Base-by-base conservation (phyloP, 1,139 yeast species). In the Taphrina communis region DNA sequence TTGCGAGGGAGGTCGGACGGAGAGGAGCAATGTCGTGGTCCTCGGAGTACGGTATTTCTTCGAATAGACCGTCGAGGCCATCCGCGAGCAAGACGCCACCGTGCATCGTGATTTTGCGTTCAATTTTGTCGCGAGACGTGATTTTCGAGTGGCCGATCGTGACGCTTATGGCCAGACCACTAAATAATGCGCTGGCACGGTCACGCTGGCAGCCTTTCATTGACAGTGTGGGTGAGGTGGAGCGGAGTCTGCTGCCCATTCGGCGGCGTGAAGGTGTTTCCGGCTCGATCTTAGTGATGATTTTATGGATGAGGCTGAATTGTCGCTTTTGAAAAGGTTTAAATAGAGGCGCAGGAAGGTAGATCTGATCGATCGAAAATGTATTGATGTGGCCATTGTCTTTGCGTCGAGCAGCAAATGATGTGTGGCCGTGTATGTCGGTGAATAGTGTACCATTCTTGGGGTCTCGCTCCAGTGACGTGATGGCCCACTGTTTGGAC, bases 1-100 rank as follows among this genome's bases (percentile, higher is more conserved):
- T 19, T 21, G 38, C 58, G 14, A 9, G 35, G 4, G 50, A 9
- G 11, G 36, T 50, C 17, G 21, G 58, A 50, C 58, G 38, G 21
- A 51, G 58, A 7, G 57, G 57, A 2, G 58, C 66, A 41, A 61
- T 51, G 41, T 61, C 66, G 58, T 50, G 48, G 44, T 61, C 58
- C 11, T 61, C 58, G 11, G 51, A 61, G 58, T 48, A 61, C 21
- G 62, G 62, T 14, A 53, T 36, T 4, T 12, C 44, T 31, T 57
- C 58, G 39, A 57, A 65, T 31, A 66, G 35, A 12, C 51, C 42
- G 12, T 51, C 51, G 14, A 66, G 55, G 7, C 69, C 69, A 5
- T 44, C 41, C 14, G 36, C 55, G 39, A 66, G 38, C 31, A 66
- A 7, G 8, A 42, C 17, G 35, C 66, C 69, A 1, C 66, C 65